Evolutionary conservation across 179 eudicot genomes (phyloP), one percentile per base, ranked within the genome.

Genomic region (Corrigiola litoralis): DNA sequence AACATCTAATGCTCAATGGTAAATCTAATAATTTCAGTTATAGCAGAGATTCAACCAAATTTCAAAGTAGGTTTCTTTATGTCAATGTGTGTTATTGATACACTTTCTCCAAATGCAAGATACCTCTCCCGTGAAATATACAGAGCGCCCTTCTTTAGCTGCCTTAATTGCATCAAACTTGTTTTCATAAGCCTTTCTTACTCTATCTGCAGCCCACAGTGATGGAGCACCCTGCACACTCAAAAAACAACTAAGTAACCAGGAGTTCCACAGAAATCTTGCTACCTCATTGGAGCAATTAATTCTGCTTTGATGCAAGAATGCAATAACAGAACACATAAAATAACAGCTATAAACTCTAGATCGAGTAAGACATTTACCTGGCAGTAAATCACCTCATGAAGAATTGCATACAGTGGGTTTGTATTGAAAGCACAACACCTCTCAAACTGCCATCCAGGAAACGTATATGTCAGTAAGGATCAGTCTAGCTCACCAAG

Each of bases 321-420:
- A 61, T 52, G 56, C 59, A 61, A 23, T 41, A 47, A 21, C n/a
- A 62, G 46, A 10, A 14, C 9, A 25, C n/a, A 13, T 25, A 24
- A 5, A 11, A 53, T n/a, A 34, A 25, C 31, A 7, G 24, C 27
- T 21, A 7, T 27, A 11, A 12, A 36, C 36, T 28, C 34, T n/a
- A n/a, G n/a, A n/a, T n/a, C n/a, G n/a, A 23, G 21, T 34, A n/a
- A 49, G 28, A 41, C 6, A 21, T 41, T 48, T 58, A 90, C 99
- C 96, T 94, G 94, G 77, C 99, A 87, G 79, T 84, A 94, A 64
- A 90, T 87, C 67, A 83, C 21, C 83, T 94, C 99, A n/a, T 94
- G 97, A 77, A 94, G 74, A 58, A 90, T 75, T 61, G 88, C 99
- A 74, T 87, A 94, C 24, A 94, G 65, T 53, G 99, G 97, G 68